phyloP scores from a whole-genome alignment of 2,329 filamentous ascomycete species.

The Aspergillus sp. region DNA sequence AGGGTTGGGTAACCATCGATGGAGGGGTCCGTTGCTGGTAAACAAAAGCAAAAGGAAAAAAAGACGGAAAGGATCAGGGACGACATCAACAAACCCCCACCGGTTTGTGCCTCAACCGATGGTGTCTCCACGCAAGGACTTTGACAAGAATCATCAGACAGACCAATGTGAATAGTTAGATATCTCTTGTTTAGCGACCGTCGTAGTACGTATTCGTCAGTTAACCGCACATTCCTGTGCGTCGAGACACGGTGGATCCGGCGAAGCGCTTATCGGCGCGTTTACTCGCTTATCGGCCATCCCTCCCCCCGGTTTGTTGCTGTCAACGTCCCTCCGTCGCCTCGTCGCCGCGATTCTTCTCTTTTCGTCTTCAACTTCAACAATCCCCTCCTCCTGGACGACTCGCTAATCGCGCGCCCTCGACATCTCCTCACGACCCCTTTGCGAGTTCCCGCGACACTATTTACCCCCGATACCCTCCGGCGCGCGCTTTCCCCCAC shows the following conservation, averaged over 20 bases:
- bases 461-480: not conserved
- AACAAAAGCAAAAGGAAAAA: slow-evolving; percentile 1
- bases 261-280: slow-evolving; percentile 19
- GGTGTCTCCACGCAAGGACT: not conserved
- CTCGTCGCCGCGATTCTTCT: slow-evolving; percentile 6
- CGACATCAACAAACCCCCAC: not conserved
- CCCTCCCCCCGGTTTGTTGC: slow-evolving; percentile 12
- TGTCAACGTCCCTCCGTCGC: slow-evolving; percentile 14
- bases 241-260: too few relatives aligned
- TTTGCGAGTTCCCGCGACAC: not conserved
- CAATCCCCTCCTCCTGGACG: slow-evolving; percentile 9
- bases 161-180: too few relatives aligned
- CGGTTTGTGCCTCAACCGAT: not conserved
- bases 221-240: too few relatives aligned
- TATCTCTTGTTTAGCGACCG: too few relatives aligned
- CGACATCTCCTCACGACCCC: not conserved
- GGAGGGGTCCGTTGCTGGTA: not conserved
- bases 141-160: too few relatives aligned
- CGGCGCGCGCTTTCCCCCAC: not conserved
- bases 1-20: too few relatives aligned
- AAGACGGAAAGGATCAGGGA: not conserved
- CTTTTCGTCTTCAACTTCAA: slow-evolving; percentile 9
- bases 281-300: slow-evolving; percentile 20
- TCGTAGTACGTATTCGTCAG: too few relatives aligned
- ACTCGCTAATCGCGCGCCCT: not conserved